These are phyloP conservation scores for Trifolium fragiferum DNA, from an alignment of 306 rosid species.

Conservation along the genomic window DNA sequence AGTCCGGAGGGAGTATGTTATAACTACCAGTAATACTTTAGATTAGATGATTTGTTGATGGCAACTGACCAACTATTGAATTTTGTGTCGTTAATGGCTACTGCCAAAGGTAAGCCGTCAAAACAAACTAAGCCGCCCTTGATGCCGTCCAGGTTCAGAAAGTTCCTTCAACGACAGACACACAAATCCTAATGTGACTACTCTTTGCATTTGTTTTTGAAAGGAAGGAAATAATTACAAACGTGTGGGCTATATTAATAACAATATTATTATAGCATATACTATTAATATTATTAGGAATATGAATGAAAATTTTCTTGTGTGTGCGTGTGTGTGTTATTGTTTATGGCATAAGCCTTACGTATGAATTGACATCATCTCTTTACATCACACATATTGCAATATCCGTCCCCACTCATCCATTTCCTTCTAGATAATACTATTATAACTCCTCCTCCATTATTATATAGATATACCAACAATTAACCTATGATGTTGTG, in stretches of 20 bases:
- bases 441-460: background rate
- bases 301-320: too few species aligned
- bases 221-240: background rate
- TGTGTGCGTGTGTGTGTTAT: too few species aligned
- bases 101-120: too few species aligned
- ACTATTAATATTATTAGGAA: too few species aligned
- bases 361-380: slow-evolving; percentile 21
- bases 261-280: background rate
- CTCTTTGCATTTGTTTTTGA: background rate
- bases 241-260: background rate
- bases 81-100: too few species aligned
- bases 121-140: too few species aligned
- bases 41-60: too few species aligned
- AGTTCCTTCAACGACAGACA: background rate
- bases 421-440: slow-evolving; percentile 11
- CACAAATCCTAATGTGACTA: too few species aligned
- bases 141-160: too few species aligned
- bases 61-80: too few species aligned
- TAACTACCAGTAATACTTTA: too few species aligned
- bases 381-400: background rate
- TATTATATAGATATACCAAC: background rate
- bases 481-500: background rate
- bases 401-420: slow-evolving; percentile 5
- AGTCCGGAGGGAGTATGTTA: too few species aligned
- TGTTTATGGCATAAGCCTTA: slow-evolving; percentile 19